Evolutionary conservation across 202 grass and related monocot genomes (phyloP).

Genomic region (Saccharum hybrid): DNA sequence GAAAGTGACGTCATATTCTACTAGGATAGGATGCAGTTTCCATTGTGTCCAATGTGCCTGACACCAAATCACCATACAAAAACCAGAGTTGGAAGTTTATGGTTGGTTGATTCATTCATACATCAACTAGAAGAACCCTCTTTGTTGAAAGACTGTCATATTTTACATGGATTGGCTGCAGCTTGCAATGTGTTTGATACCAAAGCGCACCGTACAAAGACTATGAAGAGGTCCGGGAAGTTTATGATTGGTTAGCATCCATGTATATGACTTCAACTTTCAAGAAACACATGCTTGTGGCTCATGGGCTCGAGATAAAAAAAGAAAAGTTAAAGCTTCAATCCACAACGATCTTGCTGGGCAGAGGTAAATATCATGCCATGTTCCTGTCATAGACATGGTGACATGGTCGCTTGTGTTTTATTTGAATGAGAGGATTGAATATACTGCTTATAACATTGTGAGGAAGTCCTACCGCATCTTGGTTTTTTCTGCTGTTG

Average conservation of each 20-base stretch:
- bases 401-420: background rate
- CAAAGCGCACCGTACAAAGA: background rate
- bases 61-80: background rate
- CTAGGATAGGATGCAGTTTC: background rate
- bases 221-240: background rate
- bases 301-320: background rate
- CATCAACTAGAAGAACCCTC: background rate
- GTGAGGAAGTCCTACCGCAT: background rate
- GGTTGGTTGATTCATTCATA: background rate
- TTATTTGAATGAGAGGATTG: background rate
- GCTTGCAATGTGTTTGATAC: background rate
- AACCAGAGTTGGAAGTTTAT: background rate
- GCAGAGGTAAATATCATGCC: background rate
- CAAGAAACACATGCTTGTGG: constrained; percentile 13
- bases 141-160: background rate
- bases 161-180: background rate
- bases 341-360: background rate
- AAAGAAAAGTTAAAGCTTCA: background rate
- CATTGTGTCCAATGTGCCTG: background rate
- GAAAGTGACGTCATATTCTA: background rate
- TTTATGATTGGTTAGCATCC: background rate
- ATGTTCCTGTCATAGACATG: background rate
- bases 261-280: background rate
- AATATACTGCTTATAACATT: background rate
- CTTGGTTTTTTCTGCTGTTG: background rate